Evolutionary conservation across 75 land plant species (phyloP).

Genomic region (Isoetes taiwanensis): DNA sequence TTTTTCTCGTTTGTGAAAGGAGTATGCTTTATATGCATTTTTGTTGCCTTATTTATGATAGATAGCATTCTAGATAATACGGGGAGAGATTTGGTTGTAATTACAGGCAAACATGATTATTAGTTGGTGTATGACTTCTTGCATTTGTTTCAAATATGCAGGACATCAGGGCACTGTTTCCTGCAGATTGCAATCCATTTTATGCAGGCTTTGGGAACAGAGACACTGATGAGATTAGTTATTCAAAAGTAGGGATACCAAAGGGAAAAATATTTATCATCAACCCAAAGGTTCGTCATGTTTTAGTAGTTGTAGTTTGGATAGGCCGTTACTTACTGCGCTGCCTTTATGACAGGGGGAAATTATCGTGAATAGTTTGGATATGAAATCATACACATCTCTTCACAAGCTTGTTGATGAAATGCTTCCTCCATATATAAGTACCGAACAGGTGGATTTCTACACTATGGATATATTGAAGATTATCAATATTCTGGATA

Average conservation of each 20-base stretch:
- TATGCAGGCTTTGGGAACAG: slow-evolving; percentile 99
- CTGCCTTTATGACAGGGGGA: slow-evolving; percentile 48
- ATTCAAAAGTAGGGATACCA: slow-evolving; percentile 95
- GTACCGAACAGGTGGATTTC: slow-evolving; percentile 63
- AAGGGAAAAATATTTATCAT: slow-evolving; percentile 92
- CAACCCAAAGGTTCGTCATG: slow-evolving; percentile 71
- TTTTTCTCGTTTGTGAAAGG: too few species aligned
- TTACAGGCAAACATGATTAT: too few species aligned
- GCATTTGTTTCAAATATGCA: slow-evolving; percentile 18
- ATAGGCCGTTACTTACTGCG: not conserved
- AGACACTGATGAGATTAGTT: slow-evolving; percentile 97
- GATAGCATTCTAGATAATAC: too few species aligned
- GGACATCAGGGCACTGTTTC: slow-evolving; percentile 80
- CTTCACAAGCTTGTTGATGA: slow-evolving; percentile 87
- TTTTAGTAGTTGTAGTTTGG: too few species aligned
- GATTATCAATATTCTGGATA: too few species aligned
- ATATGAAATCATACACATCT: slow-evolving; percentile 83
- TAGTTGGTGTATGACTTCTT: too few species aligned
- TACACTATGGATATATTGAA: too few species aligned
- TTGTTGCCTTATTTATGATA: too few species aligned
- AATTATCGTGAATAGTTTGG: slow-evolving; percentile 65
- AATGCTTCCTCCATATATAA: slow-evolving; percentile 88
- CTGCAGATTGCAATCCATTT: slow-evolving; percentile 82
- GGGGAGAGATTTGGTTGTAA: too few species aligned
- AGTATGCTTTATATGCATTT: too few species aligned